A percentile compares a stretch with the other conserved stretches of the same genome.
These are phyloP conservation scores for Macroventuria anomochaeta DNA, from an alignment of 2,329 filamentous ascomycete genomes.

Conservation along the genomic window DNA sequence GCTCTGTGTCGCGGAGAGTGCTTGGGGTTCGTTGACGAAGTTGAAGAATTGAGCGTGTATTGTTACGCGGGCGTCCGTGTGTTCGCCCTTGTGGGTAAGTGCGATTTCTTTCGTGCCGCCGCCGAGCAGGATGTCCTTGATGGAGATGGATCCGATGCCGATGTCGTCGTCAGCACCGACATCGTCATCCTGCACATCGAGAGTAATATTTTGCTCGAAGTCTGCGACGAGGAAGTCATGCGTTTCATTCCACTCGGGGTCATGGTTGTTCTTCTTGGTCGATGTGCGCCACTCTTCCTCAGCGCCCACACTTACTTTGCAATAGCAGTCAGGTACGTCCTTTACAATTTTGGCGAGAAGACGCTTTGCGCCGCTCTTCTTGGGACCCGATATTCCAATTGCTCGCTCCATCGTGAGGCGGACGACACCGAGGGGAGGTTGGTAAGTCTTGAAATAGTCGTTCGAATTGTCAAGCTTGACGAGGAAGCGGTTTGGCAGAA, in stretches of 20 bases:
- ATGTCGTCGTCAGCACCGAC: conserved; percentile 54
- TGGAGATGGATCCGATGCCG: conserved; percentile 51
- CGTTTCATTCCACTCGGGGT: conserved; percentile 58
- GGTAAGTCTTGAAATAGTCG: conserved; percentile 59
- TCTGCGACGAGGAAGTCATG: conserved; percentile 57
- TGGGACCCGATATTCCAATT: conserved; percentile 47
- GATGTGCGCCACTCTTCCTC: conserved; percentile 55
- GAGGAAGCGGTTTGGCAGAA: conserved; percentile 58
- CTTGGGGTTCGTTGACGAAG: conserved; percentile 48
- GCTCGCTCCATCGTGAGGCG: conserved; percentile 55
- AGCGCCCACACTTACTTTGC: conserved; percentile 53
- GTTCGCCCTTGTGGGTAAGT: conserved; percentile 49
- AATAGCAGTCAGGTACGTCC: conserved; percentile 58
- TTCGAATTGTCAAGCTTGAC: conserved; percentile 56
- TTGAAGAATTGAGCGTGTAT: conserved; percentile 53
- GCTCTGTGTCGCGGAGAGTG: conserved; percentile 39
- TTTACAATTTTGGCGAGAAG: conserved; percentile 54
- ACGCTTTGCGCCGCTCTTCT: conserved; percentile 50
- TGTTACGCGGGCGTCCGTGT: conserved; percentile 45
- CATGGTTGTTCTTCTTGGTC: conserved; percentile 51
- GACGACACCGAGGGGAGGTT: conserved; percentile 53
- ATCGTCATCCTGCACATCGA: conserved; percentile 56
- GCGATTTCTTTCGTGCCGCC: conserved; percentile 53
- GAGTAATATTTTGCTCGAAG: conserved; percentile 52
- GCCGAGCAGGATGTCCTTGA: conserved; percentile 52